Evolutionary conservation across 2,329 filamentous ascomycete species (phyloP).

Genomic region (Blumeria graminis): DNA sequence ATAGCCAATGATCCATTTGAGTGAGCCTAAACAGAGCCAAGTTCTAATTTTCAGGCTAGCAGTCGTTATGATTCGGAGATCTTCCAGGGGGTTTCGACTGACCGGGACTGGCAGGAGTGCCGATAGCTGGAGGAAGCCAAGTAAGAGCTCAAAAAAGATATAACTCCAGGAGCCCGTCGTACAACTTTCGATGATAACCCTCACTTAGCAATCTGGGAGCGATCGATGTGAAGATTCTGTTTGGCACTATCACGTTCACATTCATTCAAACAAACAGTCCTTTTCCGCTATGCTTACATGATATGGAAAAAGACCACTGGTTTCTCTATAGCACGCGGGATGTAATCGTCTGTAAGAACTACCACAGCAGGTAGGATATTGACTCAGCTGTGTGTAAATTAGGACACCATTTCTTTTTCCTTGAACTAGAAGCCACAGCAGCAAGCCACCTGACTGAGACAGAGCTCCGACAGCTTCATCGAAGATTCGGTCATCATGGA

Average conservation of each 20-base stretch:
- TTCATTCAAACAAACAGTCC: neutral
- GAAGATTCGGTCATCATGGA: neutral
- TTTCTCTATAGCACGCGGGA: neutral
- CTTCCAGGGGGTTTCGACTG: neutral
- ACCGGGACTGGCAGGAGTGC: neutral
- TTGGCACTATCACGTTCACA: neutral
- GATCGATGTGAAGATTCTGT: neutral
- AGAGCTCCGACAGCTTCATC: neutral
- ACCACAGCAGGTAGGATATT: too few species aligned
- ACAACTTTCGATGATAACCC: neutral
- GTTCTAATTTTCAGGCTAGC: neutral
- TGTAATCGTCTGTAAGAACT: neutral
- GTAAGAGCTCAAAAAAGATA: neutral
- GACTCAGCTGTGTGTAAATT: neutral
- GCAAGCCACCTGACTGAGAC: neutral
- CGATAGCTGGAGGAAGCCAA: neutral
- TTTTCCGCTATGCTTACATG: neutral
- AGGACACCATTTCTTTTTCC: neutral
- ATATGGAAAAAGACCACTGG: neutral
- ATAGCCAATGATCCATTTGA: neutral
- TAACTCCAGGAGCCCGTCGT: neutral
- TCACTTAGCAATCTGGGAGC: neutral
- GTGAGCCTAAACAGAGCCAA: neutral
- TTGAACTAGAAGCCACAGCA: neutral
- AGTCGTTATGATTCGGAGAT: neutral